Base-by-base conservation (phyloP, 176 grass and related monocot genomes). In the Lolium rigidum region DNA sequence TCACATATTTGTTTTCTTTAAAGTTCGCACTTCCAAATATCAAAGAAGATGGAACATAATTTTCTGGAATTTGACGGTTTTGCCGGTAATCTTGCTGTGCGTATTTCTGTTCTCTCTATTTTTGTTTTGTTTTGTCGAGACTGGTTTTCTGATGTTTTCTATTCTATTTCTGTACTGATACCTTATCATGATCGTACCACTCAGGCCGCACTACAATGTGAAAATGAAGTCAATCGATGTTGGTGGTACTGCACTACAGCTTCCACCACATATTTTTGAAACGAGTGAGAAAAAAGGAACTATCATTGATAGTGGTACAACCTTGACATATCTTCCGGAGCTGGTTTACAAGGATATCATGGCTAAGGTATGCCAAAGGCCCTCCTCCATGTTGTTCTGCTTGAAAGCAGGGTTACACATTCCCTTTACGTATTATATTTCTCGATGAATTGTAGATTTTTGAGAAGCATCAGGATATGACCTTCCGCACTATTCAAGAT, bases 301-400 rank as follows among this genome's bases (percentile, higher is more conserved):
- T 35, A 95, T 98, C 79, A 69, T 98, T 73, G 97, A 98, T 86
- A 95, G 97, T 80, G 97, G 97, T 83, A 98, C 97, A 49, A 98
- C 97, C 58, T 86, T 98, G 79, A 85, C 97, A 89, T 98, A 98
- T 87, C 90, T 98, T 87, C 97, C 97, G 24, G 97, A 94, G 73
- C 24, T 87, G 55, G 92, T 95, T 87, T 95, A 91, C 85, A 98
- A 94, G 67, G 71, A 87, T 84, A 22, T 95, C 70, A 89, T 93
- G 92, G 81, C 67, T 84, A 86, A 78, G 92, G 97, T 98, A 91
- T 50, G 80, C 67, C 50, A 43, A 20, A 82, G 25, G 4, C 82
- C 84, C 43, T 71, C 8, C 78, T 22, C 66, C 69, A 54, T 24
- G 9, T 75, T 81, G 44, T 71, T 90, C 77, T 51, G 21, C 48